phyloP scores from a whole-genome alignment of 2,329 filamentous ascomycete species.

The Microdochium paspali region DNA sequence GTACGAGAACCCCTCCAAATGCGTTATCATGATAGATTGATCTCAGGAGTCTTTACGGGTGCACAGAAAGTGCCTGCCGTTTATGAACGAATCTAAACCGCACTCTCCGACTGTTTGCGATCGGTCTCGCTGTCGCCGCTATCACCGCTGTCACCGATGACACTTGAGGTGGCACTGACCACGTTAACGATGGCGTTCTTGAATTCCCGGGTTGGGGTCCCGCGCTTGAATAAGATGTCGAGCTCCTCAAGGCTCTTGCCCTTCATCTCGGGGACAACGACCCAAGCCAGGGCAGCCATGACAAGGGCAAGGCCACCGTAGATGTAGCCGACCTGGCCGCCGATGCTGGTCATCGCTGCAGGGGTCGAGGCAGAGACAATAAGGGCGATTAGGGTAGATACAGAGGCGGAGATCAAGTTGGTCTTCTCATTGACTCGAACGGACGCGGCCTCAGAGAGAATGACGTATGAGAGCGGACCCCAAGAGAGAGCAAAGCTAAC shows the following conservation, averaged over 20 bases:
- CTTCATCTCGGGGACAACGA: conserved; percentile 33
- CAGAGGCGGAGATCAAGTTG: conserved; percentile 4
- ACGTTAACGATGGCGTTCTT: too few relatives aligned
- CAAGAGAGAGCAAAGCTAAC: conserved; percentile 14
- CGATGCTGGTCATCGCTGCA: conserved; percentile 21
- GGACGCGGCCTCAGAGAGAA: not conserved
- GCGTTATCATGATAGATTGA: too few relatives aligned
- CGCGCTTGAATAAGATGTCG: conserved; percentile 28
- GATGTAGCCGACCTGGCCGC: conserved; percentile 27
- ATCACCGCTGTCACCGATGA: too few relatives aligned
- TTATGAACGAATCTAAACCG: too few relatives aligned
- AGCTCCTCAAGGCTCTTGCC: conserved; percentile 33
- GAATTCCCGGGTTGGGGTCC: conserved; percentile 4
- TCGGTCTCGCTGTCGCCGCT: too few relatives aligned
- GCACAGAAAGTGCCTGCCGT: too few relatives aligned
- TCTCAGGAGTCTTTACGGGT: too few relatives aligned
- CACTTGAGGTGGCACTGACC: too few relatives aligned
- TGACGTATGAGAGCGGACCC: conserved; percentile 4
- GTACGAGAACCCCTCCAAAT: too few relatives aligned
- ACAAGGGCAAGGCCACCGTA: conserved; percentile 25
- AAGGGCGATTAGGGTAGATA: conserved; percentile 21
- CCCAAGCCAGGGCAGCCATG: conserved; percentile 29
- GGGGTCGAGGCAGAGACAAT: conserved; percentile 27
- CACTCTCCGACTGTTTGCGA: too few relatives aligned
- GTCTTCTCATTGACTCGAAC: not conserved